phyloP scores from a whole-genome alignment of 192 early-diverging fungal species.

The Rhizophagus clarus region DNA sequence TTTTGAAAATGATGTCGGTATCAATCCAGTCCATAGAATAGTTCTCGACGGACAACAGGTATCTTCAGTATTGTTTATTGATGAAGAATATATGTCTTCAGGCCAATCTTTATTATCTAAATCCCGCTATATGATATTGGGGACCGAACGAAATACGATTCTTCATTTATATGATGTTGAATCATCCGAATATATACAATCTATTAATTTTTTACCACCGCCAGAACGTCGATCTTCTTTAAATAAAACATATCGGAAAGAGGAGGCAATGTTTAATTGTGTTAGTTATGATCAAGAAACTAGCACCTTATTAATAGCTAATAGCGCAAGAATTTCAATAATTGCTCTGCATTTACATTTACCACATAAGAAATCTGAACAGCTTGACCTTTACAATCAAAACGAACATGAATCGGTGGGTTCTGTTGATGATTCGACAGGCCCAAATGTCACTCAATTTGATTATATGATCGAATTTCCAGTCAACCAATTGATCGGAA shows the following conservation, averaged over 20 bases:
- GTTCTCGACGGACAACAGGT: slow-evolving; percentile 39
- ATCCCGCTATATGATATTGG: slow-evolving; percentile 42
- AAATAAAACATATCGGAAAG: slow-evolving; percentile 35
- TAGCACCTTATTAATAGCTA: slow-evolving; percentile 42
- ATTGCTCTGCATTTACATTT: slow-evolving; percentile 38
- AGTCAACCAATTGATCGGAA: slow-evolving; percentile 43
- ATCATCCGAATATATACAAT: slow-evolving; percentile 34
- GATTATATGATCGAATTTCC: slow-evolving; percentile 54
- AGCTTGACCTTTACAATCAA: slow-evolving; percentile 14
- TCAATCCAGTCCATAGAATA: slow-evolving; percentile 35
- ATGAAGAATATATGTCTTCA: slow-evolving; percentile 29
- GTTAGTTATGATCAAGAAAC: slow-evolving; percentile 44
- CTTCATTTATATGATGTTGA: slow-evolving; percentile 43
- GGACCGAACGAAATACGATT: slow-evolving; percentile 42
- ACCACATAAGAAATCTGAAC: background rate
- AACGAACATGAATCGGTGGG: slow-evolving; percentile 32
- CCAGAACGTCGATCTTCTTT: slow-evolving; percentile 40
- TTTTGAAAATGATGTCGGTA: background rate
- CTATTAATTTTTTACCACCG: slow-evolving; percentile 45
- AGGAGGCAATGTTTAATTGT: slow-evolving; percentile 51
- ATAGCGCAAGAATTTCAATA: slow-evolving; percentile 49
- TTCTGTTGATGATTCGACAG: background rate
- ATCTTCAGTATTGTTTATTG: slow-evolving; percentile 30
- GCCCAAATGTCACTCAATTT: slow-evolving; percentile 33
- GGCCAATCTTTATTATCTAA: slow-evolving; percentile 36